phyloP scores from a whole-genome alignment of 352 stramenopile species.

The Blastocystis sp. region DNA sequence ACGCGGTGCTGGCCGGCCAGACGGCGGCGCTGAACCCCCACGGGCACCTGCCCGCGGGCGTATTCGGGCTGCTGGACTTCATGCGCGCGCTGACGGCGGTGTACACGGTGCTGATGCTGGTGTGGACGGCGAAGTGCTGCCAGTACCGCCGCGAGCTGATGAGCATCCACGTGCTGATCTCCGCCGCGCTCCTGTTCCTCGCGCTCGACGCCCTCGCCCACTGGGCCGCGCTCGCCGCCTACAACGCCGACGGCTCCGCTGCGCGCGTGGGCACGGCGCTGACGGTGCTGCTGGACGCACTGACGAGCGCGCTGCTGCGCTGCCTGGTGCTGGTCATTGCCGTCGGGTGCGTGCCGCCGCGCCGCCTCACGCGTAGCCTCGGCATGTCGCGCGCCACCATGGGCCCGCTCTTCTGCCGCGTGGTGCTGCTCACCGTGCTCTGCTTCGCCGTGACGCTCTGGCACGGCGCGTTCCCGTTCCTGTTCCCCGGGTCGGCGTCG shows the following conservation, averaged over 20 bases:
- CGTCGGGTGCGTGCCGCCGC: neutral
- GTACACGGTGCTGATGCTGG: neutral
- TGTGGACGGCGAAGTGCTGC: slow-evolving; percentile 36
- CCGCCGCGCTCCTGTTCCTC: neutral
- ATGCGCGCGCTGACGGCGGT: neutral
- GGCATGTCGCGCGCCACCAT: slow-evolving; percentile 19
- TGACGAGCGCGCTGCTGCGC: neutral
- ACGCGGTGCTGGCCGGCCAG: neutral
- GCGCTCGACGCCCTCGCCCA: neutral
- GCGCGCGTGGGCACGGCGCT: neutral
- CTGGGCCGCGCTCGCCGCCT: neutral
- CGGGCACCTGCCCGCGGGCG: slow-evolving; percentile 39
- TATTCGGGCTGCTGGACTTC: slow-evolving; percentile 29
- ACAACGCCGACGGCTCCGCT: neutral
- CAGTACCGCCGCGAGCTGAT: slow-evolving; percentile 37
- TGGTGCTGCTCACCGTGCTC: neutral
- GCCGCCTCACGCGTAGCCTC: neutral
- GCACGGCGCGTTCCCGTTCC: neutral
- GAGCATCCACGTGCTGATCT: slow-evolving; percentile 46
- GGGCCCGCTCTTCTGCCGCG: neutral
- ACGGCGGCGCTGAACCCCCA: slow-evolving; percentile 20
- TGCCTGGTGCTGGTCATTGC: neutral
- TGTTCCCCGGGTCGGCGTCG: neutral
- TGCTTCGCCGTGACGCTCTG: slow-evolving; percentile 21
- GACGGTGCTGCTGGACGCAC: neutral